Conservation (phyloP, 2,329 filamentous ascomycete species). For the Penicillium glabrum region DNA sequence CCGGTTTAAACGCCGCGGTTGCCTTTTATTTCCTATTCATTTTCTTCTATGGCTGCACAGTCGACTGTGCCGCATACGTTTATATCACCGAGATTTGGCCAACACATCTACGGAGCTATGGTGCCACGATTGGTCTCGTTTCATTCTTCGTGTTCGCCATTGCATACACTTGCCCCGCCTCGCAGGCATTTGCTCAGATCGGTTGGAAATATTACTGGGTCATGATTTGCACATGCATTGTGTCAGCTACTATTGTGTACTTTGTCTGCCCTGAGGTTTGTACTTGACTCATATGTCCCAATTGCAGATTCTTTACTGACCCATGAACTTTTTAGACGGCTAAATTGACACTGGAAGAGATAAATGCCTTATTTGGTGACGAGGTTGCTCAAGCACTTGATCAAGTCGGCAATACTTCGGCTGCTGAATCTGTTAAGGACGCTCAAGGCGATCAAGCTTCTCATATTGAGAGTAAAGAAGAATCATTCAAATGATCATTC, state of each 20-base stretch:
- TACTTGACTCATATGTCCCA: neutral
- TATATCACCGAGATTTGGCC: slow-evolving; percentile 16
- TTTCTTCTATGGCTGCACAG: neutral
- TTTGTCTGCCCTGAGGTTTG: neutral
- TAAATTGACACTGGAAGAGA: neutral
- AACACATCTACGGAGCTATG: slow-evolving; percentile 8
- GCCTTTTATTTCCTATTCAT: neutral
- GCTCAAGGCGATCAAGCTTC: too few species aligned
- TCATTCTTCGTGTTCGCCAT: neutral
- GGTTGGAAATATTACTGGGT: slow-evolving; percentile 15
- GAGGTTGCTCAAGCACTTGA: neutral
- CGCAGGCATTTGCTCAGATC: slow-evolving; percentile 13
- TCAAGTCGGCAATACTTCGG: too few species aligned
- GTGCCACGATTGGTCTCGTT: neutral
- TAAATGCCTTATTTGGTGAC: neutral
- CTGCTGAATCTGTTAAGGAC: too few species aligned
- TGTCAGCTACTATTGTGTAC: neutral
- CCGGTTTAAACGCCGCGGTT: neutral
- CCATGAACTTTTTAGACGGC: neutral
- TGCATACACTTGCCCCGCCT: slow-evolving; percentile 5
- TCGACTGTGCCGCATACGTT: slow-evolving; percentile 8
- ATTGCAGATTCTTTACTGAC: neutral
- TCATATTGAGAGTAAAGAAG: too few species aligned
- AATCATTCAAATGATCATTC: too few species aligned
- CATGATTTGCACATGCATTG: neutral